phyloP scores from a whole-genome alignment of 2,329 filamentous ascomycete genomes.

The Trichoderma sp. region DNA sequence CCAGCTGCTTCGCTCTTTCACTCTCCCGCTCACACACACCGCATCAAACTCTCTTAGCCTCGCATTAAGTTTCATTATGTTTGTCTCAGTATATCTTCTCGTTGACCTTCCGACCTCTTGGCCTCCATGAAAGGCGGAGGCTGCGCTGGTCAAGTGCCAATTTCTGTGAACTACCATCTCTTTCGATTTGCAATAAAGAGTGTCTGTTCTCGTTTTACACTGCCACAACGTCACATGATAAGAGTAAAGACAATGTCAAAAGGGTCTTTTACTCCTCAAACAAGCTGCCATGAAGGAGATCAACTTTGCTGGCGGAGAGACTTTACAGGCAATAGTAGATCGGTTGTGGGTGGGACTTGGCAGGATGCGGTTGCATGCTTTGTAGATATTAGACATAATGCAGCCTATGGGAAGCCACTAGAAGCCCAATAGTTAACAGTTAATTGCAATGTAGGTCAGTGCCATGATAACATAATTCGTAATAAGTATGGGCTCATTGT shows the following conservation, averaged over 20 bases:
- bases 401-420: background rate
- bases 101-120: background rate
- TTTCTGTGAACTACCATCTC: conserved; percentile 9
- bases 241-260: background rate
- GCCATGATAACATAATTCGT: background rate
- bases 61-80: background rate
- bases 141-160: background rate
- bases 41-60: background rate
- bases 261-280: background rate
- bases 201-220: conserved; percentile 9
- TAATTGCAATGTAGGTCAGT: background rate
- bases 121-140: background rate
- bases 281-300: conserved; percentile 12
- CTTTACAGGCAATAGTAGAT: no score
- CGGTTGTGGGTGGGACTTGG: background rate
- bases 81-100: background rate
- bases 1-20: background rate
- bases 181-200: background rate
- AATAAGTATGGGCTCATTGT: background rate
- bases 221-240: background rate
- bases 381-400: background rate
- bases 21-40: no score
- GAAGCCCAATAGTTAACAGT: background rate
- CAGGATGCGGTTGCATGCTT: background rate
- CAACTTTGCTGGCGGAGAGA: conserved; percentile 10